Base-by-base conservation (phyloP, 1,284 basidiomycete species). In the Grifola frondosa region DNA sequence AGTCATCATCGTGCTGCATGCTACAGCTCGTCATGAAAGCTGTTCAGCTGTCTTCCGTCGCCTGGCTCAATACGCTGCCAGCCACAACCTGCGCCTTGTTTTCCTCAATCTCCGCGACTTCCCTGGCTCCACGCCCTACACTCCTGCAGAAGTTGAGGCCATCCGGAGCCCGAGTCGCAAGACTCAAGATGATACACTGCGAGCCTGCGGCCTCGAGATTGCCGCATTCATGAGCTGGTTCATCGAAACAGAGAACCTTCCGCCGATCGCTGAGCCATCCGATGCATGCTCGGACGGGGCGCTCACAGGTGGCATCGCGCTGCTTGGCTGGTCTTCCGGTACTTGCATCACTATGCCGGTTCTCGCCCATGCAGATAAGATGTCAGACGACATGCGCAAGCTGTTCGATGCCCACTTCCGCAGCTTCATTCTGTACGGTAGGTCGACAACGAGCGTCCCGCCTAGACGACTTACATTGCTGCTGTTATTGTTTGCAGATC, bases 101-200 rank as follows among this genome's bases (percentile, higher is more conserved):
- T 38, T 58, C 4, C 36, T 65, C 21, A 67, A 64, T 26, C 42
- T 60, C 25, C 59, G 65, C 12, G 66, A 62, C 32, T 67, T 67
- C 30, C 56, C 56, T 6, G 60, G 59, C 4, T 63, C 62, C 8
- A 60, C 56, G 0, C 53, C 53, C 0, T 57, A 54, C 15, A 52
- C 56, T 0, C 28, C 33, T 12, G 48, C 51, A n/a, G 65, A 66
- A 24, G 49, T 64, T 20, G 43, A 53, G 7, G 46, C 42, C 6
- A 36, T 67, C 0, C 44, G 44, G 8, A 49, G 48, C 3, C 21
- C 49, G 7, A 38, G 48, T 20, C 15, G 31, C 2, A 56, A 49
- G 15, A 42, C 28, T 8, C 56, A 59, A 28, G 49, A 45, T 0
- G 28, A 26, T 9, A 49, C 48, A 11, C 35, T 63, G 8, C 40